Conservation (phyloP, 1,139 yeast genomes). For the Kodamaea ohmeri region DNA sequence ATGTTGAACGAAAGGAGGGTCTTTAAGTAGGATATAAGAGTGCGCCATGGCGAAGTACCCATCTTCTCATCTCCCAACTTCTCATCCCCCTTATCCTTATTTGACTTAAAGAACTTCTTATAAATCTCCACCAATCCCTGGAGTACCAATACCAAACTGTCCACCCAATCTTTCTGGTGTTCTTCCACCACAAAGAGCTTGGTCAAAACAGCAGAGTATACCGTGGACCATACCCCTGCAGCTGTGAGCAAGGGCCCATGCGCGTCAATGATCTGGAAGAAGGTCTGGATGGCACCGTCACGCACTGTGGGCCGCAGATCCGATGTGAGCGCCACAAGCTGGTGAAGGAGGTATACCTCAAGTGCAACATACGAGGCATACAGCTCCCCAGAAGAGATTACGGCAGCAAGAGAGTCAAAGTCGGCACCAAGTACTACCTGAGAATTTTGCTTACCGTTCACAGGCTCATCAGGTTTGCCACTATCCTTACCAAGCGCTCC, state of each 20-base stretch:
- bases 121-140: conserved; percentile 58
- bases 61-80: no score
- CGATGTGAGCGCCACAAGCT: conserved; percentile 58
- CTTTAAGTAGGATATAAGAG: conserved; percentile 48
- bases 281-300: conserved; percentile 85
- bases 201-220: conserved; percentile 51
- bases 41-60: conserved; percentile 40
- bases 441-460: no score
- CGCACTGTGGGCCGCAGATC: conserved; percentile 77
- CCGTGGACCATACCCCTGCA: conserved; percentile 51
- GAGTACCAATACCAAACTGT: conserved; percentile 54
- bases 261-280: conserved; percentile 79
- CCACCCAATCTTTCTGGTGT: conserved; percentile 46
- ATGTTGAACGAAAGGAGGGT: conserved; percentile 37
- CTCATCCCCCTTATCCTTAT: conserved; percentile 13
- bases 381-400: conserved; percentile 3
- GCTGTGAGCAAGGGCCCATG: conserved; percentile 58
- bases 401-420: not conserved
- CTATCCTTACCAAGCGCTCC: not conserved
- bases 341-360: conserved; percentile 64
- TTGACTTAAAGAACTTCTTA: conserved; percentile 35
- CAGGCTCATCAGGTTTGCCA: no score
- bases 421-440: no score
- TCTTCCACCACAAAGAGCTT: conserved; percentile 23
- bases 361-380: conserved; percentile 30